phyloP scores from a whole-genome alignment of 176 grass and related monocot genomes.

The barley (Hordeum vulgare) region MorexV3_pseudomolecules_assembly NC_058518.1:126046973-126047472 shows the following conservation, averaged over 20 bases:
- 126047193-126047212: not conserved
- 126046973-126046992: constrained; percentile 98
- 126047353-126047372: constrained; percentile 85
- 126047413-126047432: constrained; percentile 93
- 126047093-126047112: constrained; percentile 85
- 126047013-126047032: constrained; percentile 85
- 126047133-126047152: constrained; percentile 98
- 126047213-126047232: not conserved
- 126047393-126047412: constrained; percentile 94
- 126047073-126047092: constrained; percentile 81
- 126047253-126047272: not conserved
- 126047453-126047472: constrained; percentile 82
- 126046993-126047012: constrained; percentile 98
- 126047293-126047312: constrained; percentile 9
- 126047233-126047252: not conserved
- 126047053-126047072: constrained; percentile 98
- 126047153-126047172: constrained; percentile 76
- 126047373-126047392: constrained; percentile 89
- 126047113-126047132: constrained; percentile 96
- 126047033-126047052: constrained; percentile 99
- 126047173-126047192: not conserved
- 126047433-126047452: constrained; percentile 99
- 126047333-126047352: constrained; percentile 96
- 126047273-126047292: not conserved
- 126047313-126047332: constrained; percentile 46